A percentile compares a stretch with the other conserved stretches of the same genome.
These are phyloP conservation scores for Naganishia vishniacii DNA, from an alignment of 768 basidiomycete genomes.

Conservation along the genomic window DNA sequence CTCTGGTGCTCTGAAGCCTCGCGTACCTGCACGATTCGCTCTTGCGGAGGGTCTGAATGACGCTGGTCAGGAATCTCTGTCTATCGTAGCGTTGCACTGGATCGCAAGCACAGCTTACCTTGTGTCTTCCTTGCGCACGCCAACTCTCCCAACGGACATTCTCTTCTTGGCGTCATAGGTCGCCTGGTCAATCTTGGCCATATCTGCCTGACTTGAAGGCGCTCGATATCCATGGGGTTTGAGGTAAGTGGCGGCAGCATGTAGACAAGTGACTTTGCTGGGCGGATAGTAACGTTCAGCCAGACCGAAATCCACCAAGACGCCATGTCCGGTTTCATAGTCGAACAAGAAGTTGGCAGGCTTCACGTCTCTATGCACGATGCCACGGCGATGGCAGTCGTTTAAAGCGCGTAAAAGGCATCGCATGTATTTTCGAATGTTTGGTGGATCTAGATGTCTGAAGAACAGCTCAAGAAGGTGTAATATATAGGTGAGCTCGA, in stretches of 20 bases:
- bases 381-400: conserved; percentile 75
- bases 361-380: conserved; percentile 96
- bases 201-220: conserved; percentile 51
- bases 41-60: conserved; percentile 66
- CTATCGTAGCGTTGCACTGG: no score
- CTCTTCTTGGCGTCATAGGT: conserved; percentile 44
- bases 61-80: no score
- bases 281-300: conserved; percentile 58
- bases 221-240: conserved; percentile 65
- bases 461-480: conserved; percentile 61
- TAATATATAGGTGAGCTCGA: background rate
- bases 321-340: conserved; percentile 71
- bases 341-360: conserved; percentile 96
- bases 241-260: conserved; percentile 61
- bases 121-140: conserved; percentile 45
- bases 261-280: conserved; percentile 58
- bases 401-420: conserved; percentile 84
- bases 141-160: conserved; percentile 42
- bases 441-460: conserved; percentile 63
- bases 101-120: conserved; percentile 27
- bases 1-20: conserved; percentile 95
- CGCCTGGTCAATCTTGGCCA: conserved; percentile 48
- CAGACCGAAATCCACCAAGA: conserved; percentile 88
- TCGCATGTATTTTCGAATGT: conserved; percentile 78
- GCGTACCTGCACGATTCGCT: conserved; percentile 91